A percentile compares a stretch with the other conserved stretches of the same genome.
phyloP scores from a whole-genome alignment of 768 basidiomycete species.

The Cyathus striatus region DNA sequence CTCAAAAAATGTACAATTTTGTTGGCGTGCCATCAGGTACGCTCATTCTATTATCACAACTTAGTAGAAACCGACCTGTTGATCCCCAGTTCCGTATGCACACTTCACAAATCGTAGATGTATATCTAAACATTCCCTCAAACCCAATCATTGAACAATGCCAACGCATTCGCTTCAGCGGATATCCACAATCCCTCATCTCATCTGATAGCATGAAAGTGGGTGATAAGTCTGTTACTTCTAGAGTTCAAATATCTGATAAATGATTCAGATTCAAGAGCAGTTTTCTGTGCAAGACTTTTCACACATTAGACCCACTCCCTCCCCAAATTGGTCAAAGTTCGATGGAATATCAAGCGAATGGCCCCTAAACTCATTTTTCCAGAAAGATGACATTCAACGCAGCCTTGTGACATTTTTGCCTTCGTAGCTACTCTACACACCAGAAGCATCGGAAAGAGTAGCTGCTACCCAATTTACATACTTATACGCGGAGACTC shows the following conservation, averaged over 20 bases:
- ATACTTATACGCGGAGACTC: too few relatives aligned
- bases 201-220: background rate
- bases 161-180: constrained; percentile 51
- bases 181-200: constrained; percentile 45
- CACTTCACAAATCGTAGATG: constrained; percentile 53
- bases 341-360: background rate
- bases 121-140: constrained; percentile 63
- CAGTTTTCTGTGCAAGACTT: constrained; percentile 72
- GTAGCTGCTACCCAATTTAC: too few relatives aligned
- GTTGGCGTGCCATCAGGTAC: constrained; percentile 78
- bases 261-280: constrained; percentile 28
- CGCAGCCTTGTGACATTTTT: background rate
- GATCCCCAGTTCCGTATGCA: constrained; percentile 80
- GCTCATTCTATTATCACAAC: constrained; percentile 2
- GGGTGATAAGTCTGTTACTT: background rate
- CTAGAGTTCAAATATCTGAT: background rate
- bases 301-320: constrained; percentile 71
- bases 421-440: too few relatives aligned
- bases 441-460: too few relatives aligned
- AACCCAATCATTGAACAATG: constrained; percentile 83
- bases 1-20: constrained; percentile 59
- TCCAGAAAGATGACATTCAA: background rate
- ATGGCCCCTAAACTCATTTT: too few relatives aligned
- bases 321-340: constrained; percentile 74
- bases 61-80: background rate